These are phyloP conservation scores for Coffea eugenioides DNA, from an alignment of 257 asterid genomes.

Conservation along the genomic window DNA sequence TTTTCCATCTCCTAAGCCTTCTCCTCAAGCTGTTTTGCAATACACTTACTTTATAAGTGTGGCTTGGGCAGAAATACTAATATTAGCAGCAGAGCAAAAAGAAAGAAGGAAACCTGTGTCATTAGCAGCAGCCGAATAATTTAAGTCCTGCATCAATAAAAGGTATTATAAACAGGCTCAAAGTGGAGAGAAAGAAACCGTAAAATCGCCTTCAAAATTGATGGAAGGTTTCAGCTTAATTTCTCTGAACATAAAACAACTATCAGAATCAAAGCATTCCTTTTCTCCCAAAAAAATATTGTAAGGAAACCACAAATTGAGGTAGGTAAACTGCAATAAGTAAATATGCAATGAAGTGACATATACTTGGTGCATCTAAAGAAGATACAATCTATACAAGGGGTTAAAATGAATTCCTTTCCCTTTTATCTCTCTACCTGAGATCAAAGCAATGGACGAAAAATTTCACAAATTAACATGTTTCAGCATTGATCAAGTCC, in stretches of 20 bases:
- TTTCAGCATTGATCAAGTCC: background rate
- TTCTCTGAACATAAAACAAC: slow-evolving; percentile 3
- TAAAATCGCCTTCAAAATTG: background rate
- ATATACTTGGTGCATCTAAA: background rate
- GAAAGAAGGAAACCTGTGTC: slow-evolving; percentile 64
- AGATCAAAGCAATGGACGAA: background rate
- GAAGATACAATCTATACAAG: background rate
- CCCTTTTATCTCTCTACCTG: background rate
- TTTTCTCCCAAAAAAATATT: background rate
- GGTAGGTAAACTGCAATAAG: background rate
- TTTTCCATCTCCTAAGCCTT: background rate
- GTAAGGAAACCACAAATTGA: background rate
- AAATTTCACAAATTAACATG: background rate
- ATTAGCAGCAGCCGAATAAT: slow-evolving; percentile 43
- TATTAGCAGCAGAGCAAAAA: slow-evolving; percentile 6
- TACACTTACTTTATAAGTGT: background rate
- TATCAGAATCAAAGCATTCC: background rate
- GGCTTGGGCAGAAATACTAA: background rate
- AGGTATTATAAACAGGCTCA: background rate
- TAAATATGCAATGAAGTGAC: background rate
- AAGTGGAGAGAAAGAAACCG: background rate
- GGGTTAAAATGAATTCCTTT: background rate
- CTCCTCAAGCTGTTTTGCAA: background rate
- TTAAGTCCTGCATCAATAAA: slow-evolving; percentile 52
- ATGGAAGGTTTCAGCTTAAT: background rate